phyloP scores from a whole-genome alignment of 208 protist genomes.

The Leptomonas pyrrhocoris region DNA sequence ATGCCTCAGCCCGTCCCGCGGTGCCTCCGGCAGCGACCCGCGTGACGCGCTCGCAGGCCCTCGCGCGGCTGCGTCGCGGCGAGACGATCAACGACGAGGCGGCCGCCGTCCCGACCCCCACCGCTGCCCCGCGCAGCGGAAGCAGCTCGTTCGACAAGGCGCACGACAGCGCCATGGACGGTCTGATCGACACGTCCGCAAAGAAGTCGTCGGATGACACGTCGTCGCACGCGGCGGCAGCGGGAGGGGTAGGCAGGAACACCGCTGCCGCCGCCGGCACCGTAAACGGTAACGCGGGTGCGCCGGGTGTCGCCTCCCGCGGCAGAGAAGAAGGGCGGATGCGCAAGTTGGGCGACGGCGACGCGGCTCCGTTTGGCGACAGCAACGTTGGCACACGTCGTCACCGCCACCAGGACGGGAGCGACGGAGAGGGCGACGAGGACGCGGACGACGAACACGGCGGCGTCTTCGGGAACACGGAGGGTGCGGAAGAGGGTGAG shows the following conservation, averaged over 20 bases:
- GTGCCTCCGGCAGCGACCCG: constrained; percentile 6
- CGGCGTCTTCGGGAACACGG: neutral
- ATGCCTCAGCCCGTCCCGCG: neutral
- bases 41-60: constrained; percentile 17
- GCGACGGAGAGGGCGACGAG: neutral
- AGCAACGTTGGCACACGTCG: neutral
- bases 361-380: constrained; percentile 3
- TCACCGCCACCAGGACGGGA: neutral
- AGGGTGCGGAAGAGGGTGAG: neutral
- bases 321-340: constrained; percentile 1
- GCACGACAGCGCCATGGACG: constrained; percentile 12
- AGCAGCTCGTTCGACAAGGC: constrained; percentile 17
- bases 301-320: neutral
- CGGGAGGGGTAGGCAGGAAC: too few species aligned
- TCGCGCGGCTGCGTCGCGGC: constrained; percentile 13
- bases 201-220: constrained; percentile 25
- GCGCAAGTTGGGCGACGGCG: constrained; percentile 3
- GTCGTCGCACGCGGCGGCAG: constrained; percentile 18
- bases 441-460: neutral
- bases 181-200: constrained; percentile 5
- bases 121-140: neutral
- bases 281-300: constrained; percentile 14
- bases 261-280: constrained; percentile 1
- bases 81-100: neutral
- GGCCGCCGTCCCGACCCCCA: neutral